Conservation (phyloP, 805 yeast species). For the Schizosaccharomyces lindneri region DNA sequence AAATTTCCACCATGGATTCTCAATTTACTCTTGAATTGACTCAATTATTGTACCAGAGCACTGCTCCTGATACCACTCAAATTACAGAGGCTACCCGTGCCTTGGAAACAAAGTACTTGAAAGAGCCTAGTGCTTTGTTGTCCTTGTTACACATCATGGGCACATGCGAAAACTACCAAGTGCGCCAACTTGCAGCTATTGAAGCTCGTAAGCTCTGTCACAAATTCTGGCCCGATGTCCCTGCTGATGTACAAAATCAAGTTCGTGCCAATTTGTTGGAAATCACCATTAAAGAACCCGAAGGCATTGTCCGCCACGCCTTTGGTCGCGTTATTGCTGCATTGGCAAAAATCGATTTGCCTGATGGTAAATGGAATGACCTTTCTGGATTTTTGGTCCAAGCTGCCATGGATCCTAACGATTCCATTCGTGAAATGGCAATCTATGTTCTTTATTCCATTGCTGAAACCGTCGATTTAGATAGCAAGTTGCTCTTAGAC, state of each 20-base stretch:
- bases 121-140: constrained; percentile 47
- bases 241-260: constrained; percentile 22
- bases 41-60: constrained; percentile 42
- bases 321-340: constrained; percentile 73
- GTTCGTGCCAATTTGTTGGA: constrained; percentile 46
- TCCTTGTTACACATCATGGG: constrained; percentile 64
- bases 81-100: constrained; percentile 63
- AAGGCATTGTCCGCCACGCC: constrained; percentile 56
- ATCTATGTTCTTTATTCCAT: constrained; percentile 55
- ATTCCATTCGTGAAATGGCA: constrained; percentile 52
- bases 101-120: constrained; percentile 50
- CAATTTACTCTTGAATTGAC: constrained; percentile 12
- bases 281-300: constrained; percentile 39
- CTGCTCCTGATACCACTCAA: constrained; percentile 51
- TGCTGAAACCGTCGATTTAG: constrained; percentile 39
- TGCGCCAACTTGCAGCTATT: constrained; percentile 85
- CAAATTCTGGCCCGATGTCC: constrained; percentile 32
- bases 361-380: constrained; percentile 44
- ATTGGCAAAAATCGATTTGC: constrained; percentile 55
- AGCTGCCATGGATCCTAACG: constrained; percentile 34
- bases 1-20: background rate
- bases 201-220: constrained; percentile 71
- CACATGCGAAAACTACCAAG: constrained; percentile 37
- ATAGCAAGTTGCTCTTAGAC: constrained; percentile 34
- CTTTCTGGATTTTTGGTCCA: constrained; percentile 45